These are phyloP conservation scores for Plantago elongata DNA, from an alignment of 257 asterid genomes.

Conservation along the genomic window DNA sequence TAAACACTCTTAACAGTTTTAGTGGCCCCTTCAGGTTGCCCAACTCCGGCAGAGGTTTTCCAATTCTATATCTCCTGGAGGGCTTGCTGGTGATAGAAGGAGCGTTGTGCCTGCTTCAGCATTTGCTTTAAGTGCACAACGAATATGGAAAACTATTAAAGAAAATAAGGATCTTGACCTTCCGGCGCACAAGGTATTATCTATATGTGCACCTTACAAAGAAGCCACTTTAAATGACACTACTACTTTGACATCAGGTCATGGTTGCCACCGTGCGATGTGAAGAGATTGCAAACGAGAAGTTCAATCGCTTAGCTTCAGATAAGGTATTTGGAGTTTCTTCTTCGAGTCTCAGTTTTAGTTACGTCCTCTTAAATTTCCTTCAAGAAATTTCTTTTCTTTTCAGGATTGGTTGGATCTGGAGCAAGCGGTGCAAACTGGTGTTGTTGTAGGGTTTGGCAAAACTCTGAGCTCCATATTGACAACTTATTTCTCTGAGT, in stretches of 20 bases:
- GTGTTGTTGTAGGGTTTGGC: conserved; percentile 40
- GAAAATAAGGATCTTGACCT: conserved; percentile 64
- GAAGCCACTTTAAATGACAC: conserved; percentile 8
- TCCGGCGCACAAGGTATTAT: conserved; percentile 47
- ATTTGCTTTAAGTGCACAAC: conserved; percentile 40
- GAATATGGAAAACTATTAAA: conserved; percentile 49
- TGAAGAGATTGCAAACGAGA: conserved; percentile 54
- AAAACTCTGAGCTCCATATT: conserved; percentile 41
- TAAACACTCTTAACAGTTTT: conserved; percentile 11
- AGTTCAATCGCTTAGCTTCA: conserved; percentile 31
- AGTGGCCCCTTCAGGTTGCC: conserved; percentile 27
- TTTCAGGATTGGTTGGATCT: conserved; percentile 43
- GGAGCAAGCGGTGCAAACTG: conserved; percentile 37
- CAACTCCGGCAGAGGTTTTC: conserved; percentile 47
- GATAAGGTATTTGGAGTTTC: conserved; percentile 33
- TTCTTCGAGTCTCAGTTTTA: conserved; percentile 10
- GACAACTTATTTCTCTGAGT: conserved; percentile 44
- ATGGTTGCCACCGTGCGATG: conserved; percentile 64
- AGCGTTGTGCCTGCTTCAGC: conserved; percentile 58
- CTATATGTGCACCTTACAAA: conserved; percentile 3
- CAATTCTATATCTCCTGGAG: conserved; percentile 50
- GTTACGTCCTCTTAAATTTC: neutral
- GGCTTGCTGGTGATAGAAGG: conserved; percentile 56
- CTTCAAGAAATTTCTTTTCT: conserved; percentile 11
- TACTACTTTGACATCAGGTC: conserved; percentile 28